Evolutionary conservation across 2,329 filamentous ascomycete genomes (phyloP).

Genomic region (Simplicillium aogashimaense): DNA sequence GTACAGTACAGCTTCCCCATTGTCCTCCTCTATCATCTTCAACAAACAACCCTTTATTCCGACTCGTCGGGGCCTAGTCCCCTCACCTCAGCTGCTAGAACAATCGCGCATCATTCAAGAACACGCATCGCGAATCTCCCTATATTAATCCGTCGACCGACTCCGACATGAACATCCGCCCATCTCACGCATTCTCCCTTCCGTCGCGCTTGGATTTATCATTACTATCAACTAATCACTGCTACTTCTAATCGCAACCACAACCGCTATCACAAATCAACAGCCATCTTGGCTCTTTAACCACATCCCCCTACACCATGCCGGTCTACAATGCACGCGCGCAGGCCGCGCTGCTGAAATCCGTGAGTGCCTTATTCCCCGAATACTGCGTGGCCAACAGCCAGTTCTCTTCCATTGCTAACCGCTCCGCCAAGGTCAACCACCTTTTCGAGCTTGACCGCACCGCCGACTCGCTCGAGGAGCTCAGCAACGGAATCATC

Average conservation of each 20-base stretch:
- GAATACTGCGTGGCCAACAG: neutral
- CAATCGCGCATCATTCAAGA: too few species aligned
- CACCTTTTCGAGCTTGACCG: constrained; percentile 33
- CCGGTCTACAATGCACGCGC: constrained; percentile 28
- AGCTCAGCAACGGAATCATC: constrained; percentile 42
- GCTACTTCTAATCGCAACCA: too few species aligned
- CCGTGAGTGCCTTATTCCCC: constrained; percentile 27
- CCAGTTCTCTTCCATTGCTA: constrained; percentile 3
- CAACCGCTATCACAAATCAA: too few species aligned
- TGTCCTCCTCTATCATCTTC: too few species aligned
- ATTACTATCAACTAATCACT: neutral
- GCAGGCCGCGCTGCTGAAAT: constrained; percentile 46
- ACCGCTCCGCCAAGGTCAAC: constrained; percentile 17
- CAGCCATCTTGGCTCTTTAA: too few species aligned
- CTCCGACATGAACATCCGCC: neutral
- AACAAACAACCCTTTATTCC: too few species aligned
- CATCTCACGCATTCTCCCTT: constrained; percentile 1
- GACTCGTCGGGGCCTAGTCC: too few species aligned
- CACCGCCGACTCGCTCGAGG: constrained; percentile 37
- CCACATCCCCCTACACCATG: constrained; percentile 14
- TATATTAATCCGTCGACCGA: too few species aligned
- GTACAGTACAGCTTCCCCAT: too few species aligned
- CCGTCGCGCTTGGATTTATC: neutral
- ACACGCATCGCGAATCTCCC: too few species aligned
- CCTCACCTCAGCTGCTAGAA: too few species aligned